Evolutionary conservation across 371 early-diverging fungal genomes (phyloP).

Genomic region (Mortierella sp.): DNA sequence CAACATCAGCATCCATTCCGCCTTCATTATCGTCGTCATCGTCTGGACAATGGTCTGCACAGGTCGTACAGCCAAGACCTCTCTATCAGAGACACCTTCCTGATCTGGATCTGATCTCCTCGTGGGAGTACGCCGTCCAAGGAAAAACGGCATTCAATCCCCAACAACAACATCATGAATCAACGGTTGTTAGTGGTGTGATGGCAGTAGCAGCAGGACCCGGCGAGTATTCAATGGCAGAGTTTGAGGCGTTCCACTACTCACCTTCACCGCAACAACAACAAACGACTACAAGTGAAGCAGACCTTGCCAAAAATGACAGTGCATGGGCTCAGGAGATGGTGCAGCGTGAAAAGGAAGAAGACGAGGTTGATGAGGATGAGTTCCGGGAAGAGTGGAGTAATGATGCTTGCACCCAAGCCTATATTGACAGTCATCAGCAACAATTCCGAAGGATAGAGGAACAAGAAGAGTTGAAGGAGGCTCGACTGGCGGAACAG

Average conservation of each 20-base stretch:
- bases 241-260: constrained; percentile 1
- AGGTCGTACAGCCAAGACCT: background rate
- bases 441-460: constrained; percentile 40
- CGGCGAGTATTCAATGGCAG: background rate
- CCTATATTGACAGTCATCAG: constrained; percentile 41
- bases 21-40: constrained; percentile 5
- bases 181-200: background rate
- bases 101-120: constrained; percentile 31
- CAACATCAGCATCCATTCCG: background rate
- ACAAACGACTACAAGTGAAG: background rate
- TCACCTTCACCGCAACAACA: background rate
- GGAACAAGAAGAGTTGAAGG: constrained; percentile 38
- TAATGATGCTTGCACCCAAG: constrained; percentile 45
- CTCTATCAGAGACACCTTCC: constrained; percentile 20
- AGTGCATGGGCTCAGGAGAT: constrained; percentile 31
- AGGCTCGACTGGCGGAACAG: constrained; percentile 34
- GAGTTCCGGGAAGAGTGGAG: constrained; percentile 55
- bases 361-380: constrained; percentile 34
- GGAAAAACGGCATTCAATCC: no score
- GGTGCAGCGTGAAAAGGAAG: constrained; percentile 12
- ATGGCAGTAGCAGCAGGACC: background rate
- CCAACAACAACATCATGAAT: background rate
- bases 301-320: background rate
- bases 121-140: constrained; percentile 34
- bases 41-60: constrained; percentile 6